A percentile compares a stretch with the other conserved stretches of the same genome.
These are phyloP conservation scores for Populus deltoides DNA, from an alignment of 345 rosid genomes.

Conservation along the genomic window DNA sequence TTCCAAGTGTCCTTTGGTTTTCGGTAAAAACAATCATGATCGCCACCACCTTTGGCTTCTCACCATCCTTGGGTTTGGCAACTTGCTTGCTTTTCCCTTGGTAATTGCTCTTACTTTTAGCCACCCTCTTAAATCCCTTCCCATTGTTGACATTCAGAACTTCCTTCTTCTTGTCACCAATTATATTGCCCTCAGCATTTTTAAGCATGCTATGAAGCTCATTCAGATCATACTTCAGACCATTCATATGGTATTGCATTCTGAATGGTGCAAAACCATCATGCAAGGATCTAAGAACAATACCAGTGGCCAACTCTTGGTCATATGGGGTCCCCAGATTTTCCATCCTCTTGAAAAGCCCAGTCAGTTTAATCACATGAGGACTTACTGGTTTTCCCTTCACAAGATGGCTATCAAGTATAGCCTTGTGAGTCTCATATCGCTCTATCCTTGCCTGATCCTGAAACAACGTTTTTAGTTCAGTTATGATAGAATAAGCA, in stretches of 20 bases:
- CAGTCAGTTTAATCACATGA: too few relatives aligned
- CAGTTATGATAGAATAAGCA: too few relatives aligned
- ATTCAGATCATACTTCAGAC: neutral
- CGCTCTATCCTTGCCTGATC: too few relatives aligned
- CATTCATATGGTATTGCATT: neutral
- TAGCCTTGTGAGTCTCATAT: too few relatives aligned
- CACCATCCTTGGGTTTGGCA: neutral
- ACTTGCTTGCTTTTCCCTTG: neutral
- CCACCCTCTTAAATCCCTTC: neutral
- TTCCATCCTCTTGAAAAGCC: too few relatives aligned
- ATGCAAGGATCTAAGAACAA: neutral
- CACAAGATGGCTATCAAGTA: too few relatives aligned
- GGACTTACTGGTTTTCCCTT: too few relatives aligned
- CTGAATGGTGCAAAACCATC: neutral
- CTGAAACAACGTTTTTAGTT: too few relatives aligned
- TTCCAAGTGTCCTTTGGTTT: neutral
- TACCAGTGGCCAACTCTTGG: neutral
- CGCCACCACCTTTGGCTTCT: too few relatives aligned
- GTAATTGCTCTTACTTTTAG: neutral
- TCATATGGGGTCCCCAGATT: neutral
- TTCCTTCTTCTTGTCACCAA: neutral
- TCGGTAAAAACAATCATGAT: too few relatives aligned
- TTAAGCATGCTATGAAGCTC: neutral
- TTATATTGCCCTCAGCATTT: neutral
- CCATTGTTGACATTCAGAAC: neutral